A percentile compares a stretch with the other conserved stretches of the same genome.
phyloP scores from a whole-genome alignment of 208 protist genomes.

The Herpetomonas samuelpessoai region DNA sequence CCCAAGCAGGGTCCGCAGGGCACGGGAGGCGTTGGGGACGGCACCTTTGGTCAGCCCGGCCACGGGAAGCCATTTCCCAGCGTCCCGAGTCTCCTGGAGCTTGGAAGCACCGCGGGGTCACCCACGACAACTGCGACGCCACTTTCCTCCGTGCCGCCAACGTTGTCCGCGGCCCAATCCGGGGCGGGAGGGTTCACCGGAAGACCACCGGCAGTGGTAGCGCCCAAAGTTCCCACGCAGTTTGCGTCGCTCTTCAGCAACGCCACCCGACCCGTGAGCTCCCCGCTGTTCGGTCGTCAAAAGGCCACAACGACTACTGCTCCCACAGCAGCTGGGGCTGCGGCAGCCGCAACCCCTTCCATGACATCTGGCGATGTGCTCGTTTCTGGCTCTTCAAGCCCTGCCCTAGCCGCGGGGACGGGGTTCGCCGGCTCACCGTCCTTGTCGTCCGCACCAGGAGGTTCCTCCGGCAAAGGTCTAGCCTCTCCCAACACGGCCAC shows the following conservation, averaged over 20 bases:
- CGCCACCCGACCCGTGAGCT: constrained; percentile 10
- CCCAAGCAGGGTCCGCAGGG: background rate
- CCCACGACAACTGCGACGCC: background rate
- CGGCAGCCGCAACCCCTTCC: too few species aligned
- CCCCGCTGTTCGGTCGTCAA: constrained; percentile 21
- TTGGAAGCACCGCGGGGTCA: background rate
- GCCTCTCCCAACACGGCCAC: too few species aligned
- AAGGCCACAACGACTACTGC: constrained; percentile 8
- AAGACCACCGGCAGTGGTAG: background rate
- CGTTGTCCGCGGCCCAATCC: background rate
- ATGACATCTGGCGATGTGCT: too few species aligned
- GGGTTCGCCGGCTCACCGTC: too few species aligned
- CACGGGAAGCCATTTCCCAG: background rate
- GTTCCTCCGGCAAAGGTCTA: too few species aligned
- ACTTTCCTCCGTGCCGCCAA: background rate
- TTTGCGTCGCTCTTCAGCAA: constrained; percentile 39
- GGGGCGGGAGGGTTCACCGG: background rate
- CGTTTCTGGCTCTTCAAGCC: too few species aligned
- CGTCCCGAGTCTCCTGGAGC: background rate
- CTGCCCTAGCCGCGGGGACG: too few species aligned
- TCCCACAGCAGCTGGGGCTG: background rate
- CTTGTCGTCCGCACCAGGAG: too few species aligned
- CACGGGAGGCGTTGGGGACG: background rate
- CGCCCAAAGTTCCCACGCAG: constrained; percentile 7
- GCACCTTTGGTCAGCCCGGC: too few species aligned